Conservation (phyloP, 2,329 filamentous ascomycete genomes). For the Phyllosticta citribraziliensis region DNA sequence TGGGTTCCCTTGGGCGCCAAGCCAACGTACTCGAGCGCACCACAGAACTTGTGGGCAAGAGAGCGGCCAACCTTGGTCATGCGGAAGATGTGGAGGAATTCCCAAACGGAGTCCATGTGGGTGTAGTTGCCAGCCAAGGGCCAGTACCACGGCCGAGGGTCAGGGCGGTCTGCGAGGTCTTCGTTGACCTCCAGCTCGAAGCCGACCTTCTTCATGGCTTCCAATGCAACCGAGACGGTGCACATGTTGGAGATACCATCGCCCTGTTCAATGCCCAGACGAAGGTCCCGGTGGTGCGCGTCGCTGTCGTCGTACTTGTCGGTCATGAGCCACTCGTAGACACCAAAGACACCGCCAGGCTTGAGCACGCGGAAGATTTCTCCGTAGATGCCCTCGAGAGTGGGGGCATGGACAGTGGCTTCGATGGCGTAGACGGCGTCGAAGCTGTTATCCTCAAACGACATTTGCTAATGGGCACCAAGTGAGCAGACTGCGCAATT, state of each 20-base stretch:
- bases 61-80: conserved; percentile 81
- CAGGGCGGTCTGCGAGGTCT: conserved; percentile 69
- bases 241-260: conserved; percentile 98
- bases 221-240: conserved; percentile 67
- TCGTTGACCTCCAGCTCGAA: conserved; percentile 78
- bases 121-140: conserved; percentile 76
- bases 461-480: conserved; percentile 60
- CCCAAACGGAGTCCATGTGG: conserved; percentile 69
- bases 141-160: conserved; percentile 86
- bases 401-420: conserved; percentile 89
- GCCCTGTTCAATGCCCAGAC: conserved; percentile 88
- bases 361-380: conserved; percentile 94
- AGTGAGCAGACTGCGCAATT: not conserved
- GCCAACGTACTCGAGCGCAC: conserved; percentile 62
- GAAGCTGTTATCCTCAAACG: conserved; percentile 82
- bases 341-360: conserved; percentile 89
- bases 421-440: conserved; percentile 97
- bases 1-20: conserved; percentile 75
- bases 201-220: conserved; percentile 77
- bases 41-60: conserved; percentile 66
- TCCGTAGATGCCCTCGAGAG: conserved; percentile 81
- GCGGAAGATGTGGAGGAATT: conserved; percentile 72
- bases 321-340: conserved; percentile 99
- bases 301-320: conserved; percentile 88
- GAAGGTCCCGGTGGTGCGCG: conserved; percentile 76